Percentiles rank a stretch among this genome's conserved stretches.
Conservation (phyloP, 2,329 filamentous ascomycete species). For the Elsinoe ampelina region DNA sequence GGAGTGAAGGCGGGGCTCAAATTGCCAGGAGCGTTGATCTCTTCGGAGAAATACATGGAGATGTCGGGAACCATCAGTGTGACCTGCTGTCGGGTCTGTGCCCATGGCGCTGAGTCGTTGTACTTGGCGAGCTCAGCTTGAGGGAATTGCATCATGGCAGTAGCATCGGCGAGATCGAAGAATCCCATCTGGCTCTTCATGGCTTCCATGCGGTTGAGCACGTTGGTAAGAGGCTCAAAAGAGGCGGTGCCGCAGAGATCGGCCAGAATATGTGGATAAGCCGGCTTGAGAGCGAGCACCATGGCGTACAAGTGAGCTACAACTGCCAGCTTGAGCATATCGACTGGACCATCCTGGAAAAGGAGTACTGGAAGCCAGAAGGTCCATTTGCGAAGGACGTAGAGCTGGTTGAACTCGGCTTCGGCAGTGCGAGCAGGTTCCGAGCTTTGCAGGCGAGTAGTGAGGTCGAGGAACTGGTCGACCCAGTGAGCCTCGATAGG, state of each 20-base stretch:
- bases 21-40: constrained; percentile 31
- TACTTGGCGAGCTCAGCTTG: constrained; percentile 35
- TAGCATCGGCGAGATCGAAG: constrained; percentile 34
- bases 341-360: constrained; percentile 61
- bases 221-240: constrained; percentile 74
- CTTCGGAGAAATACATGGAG: constrained; percentile 32
- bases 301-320: constrained; percentile 88
- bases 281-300: constrained; percentile 75
- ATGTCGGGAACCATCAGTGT: constrained; percentile 27
- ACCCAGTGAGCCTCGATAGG: constrained; percentile 42
- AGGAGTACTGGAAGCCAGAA: constrained; percentile 90
- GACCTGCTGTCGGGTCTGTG: constrained; percentile 25
- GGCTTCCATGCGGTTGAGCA: constrained; percentile 63
- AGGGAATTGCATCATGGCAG: constrained; percentile 39
- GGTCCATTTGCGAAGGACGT: constrained; percentile 81
- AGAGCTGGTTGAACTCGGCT: constrained; percentile 82
- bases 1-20: constrained; percentile 43
- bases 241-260: constrained; percentile 65
- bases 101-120: constrained; percentile 33
- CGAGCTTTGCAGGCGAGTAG: constrained; percentile 36
- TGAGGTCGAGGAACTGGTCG: constrained; percentile 38
- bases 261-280: constrained; percentile 85
- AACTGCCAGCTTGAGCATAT: constrained; percentile 55
- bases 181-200: constrained; percentile 44
- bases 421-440: constrained; percentile 47